Conservation (phyloP, 2,329 filamentous ascomycete genomes). For the Penicillium sp. region DNA sequence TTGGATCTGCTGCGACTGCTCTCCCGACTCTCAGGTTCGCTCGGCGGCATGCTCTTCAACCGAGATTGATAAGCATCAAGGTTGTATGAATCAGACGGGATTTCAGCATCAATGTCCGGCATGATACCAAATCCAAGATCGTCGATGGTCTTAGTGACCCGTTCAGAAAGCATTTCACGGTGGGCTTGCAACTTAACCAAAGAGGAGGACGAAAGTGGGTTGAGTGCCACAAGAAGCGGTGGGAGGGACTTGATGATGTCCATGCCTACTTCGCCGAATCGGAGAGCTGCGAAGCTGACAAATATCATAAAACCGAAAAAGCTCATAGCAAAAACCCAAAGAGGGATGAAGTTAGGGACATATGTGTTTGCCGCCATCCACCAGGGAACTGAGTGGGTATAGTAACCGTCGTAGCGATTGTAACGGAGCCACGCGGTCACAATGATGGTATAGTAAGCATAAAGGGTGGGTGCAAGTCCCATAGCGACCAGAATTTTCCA, state of each 20-base stretch:
- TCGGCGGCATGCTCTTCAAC: conserved; percentile 26
- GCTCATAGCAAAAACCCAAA: conserved; percentile 70
- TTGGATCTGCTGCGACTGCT: conserved; percentile 68
- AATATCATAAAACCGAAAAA: conserved; percentile 77
- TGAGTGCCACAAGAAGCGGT: conserved; percentile 78
- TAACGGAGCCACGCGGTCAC: conserved; percentile 73
- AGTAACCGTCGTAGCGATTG: conserved; percentile 70
- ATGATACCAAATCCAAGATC: conserved; percentile 90
- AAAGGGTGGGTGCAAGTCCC: conserved; percentile 74
- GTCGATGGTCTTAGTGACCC: conserved; percentile 88
- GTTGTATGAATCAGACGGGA: conserved; percentile 55
- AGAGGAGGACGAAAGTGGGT: conserved; percentile 77
- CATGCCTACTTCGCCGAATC: conserved; percentile 94
- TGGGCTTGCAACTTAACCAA: conserved; percentile 71
- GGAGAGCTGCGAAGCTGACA: conserved; percentile 84
- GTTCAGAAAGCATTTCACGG: conserved; percentile 69
- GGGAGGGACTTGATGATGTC: conserved; percentile 92
- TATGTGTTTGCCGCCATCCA: conserved; percentile 40
- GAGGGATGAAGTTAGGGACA: conserved; percentile 72
- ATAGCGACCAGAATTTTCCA: conserved; percentile 88
- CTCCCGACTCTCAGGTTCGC: conserved; percentile 58
- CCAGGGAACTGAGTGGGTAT: conserved; percentile 17
- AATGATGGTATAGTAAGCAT: conserved; percentile 73
- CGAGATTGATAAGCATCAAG: conserved; percentile 27
- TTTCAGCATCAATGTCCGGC: conserved; percentile 79